Percentiles rank a stretch among this genome's conserved stretches.
These are phyloP conservation scores for Aureobasidium pullulans DNA, from an alignment of 2,329 filamentous ascomycete species.

Conservation along the genomic window DNA sequence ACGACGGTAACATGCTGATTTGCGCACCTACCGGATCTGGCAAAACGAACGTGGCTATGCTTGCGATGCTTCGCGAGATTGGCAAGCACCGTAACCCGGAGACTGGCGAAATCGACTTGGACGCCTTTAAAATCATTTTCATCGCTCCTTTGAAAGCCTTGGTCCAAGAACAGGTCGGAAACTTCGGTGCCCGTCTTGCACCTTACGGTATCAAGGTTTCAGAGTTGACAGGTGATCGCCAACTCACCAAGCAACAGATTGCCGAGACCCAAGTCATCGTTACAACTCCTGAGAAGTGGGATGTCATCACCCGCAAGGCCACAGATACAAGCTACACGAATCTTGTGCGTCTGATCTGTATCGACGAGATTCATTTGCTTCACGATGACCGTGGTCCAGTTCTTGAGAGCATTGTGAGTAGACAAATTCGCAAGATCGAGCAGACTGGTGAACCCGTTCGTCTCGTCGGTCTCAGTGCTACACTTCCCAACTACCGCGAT, in stretches of 20 bases:
- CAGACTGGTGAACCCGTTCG: slow-evolving; percentile 91
- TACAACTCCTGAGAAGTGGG: slow-evolving; percentile 97
- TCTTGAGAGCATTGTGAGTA: slow-evolving; percentile 89
- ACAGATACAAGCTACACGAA: slow-evolving; percentile 96
- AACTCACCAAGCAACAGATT: slow-evolving; percentile 97
- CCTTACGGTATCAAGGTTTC: slow-evolving; percentile 86
- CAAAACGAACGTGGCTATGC: slow-evolving; percentile 98
- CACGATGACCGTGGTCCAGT: slow-evolving; percentile 97
- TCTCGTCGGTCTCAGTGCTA: slow-evolving; percentile 86
- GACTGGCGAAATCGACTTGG: slow-evolving; percentile 89
- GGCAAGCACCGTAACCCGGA: slow-evolving; percentile 85
- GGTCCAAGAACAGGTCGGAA: slow-evolving; percentile 96
- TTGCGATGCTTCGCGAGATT: slow-evolving; percentile 91
- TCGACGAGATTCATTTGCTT: slow-evolving; percentile 95
- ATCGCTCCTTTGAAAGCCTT: slow-evolving; percentile 93
- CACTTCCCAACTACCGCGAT: slow-evolving; percentile 91
- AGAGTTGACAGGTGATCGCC: slow-evolving; percentile 95
- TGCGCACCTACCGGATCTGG: slow-evolving; percentile 95
- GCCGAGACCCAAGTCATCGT: slow-evolving; percentile 97
- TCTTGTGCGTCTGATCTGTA: slow-evolving; percentile 90
- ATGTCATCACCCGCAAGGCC: slow-evolving; percentile 96
- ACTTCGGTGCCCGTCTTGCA: slow-evolving; percentile 86
- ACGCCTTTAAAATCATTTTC: slow-evolving; percentile 97
- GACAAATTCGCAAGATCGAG: slow-evolving; percentile 87
- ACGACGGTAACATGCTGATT: slow-evolving; percentile 95